phyloP scores from a whole-genome alignment of 164 flowering plant species.

The Saururus chinensis region DNA sequence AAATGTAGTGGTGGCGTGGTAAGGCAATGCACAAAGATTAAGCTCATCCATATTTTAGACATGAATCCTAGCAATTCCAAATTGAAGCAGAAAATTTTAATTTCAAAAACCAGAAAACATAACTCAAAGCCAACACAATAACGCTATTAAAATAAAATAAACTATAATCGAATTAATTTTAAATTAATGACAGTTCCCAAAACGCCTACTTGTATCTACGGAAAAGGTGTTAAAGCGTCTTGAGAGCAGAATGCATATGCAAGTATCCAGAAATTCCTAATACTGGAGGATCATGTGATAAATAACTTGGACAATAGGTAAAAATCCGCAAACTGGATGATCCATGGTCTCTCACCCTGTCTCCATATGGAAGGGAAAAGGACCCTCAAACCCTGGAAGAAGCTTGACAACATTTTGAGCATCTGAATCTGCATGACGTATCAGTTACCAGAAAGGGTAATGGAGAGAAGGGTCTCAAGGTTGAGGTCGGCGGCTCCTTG shows the following conservation, averaged over 20 bases:
- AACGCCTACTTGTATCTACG: slow-evolving; percentile 70
- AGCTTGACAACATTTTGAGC: slow-evolving; percentile 4
- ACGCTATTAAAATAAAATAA: slow-evolving; percentile 5
- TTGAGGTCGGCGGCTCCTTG: slow-evolving; percentile 87
- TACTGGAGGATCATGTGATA: slow-evolving; percentile 32
- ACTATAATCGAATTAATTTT: background rate
- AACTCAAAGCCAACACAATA: too few species aligned
- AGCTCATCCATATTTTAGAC: slow-evolving; percentile 70
- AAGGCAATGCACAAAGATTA: slow-evolving; percentile 70
- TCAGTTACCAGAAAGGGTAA: slow-evolving; percentile 48
- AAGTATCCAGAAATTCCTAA: slow-evolving; percentile 53
- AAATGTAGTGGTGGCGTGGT: slow-evolving; percentile 83
- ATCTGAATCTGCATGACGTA: background rate
- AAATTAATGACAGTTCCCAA: background rate
- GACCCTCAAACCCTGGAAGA: slow-evolving; percentile 8
- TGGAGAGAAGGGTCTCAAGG: slow-evolving; percentile 42
- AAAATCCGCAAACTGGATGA: too few species aligned
- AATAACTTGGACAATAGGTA: too few species aligned
- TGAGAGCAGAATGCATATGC: slow-evolving; percentile 41
- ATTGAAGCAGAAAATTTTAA: too few species aligned
- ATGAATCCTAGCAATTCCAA: slow-evolving; percentile 86
- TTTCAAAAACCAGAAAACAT: too few species aligned
- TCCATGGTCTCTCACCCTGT: background rate
- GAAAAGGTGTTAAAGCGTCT: slow-evolving; percentile 76
- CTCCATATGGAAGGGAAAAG: background rate